Percentiles rank a stretch among this genome's conserved stretches.
These are phyloP conservation scores for Persicaria maculosa DNA, from an alignment of 148 eudicot species.

Conservation along the genomic window DNA sequence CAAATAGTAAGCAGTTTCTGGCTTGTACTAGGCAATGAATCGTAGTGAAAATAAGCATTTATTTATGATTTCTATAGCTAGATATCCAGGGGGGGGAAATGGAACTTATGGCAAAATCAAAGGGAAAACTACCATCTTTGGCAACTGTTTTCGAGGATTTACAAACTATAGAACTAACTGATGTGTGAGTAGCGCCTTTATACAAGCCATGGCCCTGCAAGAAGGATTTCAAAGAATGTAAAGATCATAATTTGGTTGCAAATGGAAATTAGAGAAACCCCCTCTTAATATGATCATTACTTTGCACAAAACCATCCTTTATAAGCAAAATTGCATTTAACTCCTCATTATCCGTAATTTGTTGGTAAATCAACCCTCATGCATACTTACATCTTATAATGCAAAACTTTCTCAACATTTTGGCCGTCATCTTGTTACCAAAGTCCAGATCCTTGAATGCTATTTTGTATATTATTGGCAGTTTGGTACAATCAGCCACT, in stretches of 20 bases:
- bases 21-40: constrained; percentile 21
- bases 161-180: constrained; percentile 26
- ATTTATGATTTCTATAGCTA: not conserved
- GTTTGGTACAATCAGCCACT: not conserved
- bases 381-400: not conserved
- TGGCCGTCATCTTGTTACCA: not conserved
- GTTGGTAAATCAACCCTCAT: not conserved
- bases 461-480: not conserved
- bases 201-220: constrained; percentile 34
- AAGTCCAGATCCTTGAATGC: not conserved
- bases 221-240: not conserved
- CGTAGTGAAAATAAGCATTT: not conserved
- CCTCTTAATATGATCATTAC: not conserved
- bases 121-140: constrained; percentile 29
- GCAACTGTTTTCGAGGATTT: constrained; percentile 15
- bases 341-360: not conserved
- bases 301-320: not conserved
- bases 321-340: not conserved
- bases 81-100: not conserved
- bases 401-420: not conserved
- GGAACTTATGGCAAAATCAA: not conserved
- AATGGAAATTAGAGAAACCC: not conserved
- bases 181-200: constrained; percentile 27
- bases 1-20: constrained; percentile 28
- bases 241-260: not conserved